Conservation (phyloP, 345 rosid species). For the Hypericum androsaemum region DNA sequence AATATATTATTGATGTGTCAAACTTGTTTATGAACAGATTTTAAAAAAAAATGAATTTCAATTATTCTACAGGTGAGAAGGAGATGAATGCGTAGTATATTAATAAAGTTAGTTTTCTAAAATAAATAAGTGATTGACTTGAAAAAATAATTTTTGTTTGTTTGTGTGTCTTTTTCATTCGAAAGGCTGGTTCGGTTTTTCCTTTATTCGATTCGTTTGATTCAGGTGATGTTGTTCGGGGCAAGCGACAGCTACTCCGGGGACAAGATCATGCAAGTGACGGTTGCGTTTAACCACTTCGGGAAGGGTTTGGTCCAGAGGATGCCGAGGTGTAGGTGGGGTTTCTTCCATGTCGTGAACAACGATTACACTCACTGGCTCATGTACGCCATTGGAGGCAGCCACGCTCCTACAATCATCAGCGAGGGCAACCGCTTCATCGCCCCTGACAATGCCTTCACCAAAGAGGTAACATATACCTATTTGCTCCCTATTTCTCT, state of each 20-base stretch:
- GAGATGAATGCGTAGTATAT: too few relatives aligned
- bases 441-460: conserved; percentile 37
- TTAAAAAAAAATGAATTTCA: too few relatives aligned
- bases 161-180: too few relatives aligned
- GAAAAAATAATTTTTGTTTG: too few relatives aligned
- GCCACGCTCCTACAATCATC: conserved; percentile 46
- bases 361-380: conserved; percentile 74
- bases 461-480: conserved; percentile 31
- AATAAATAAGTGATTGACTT: too few relatives aligned
- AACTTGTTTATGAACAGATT: too few relatives aligned
- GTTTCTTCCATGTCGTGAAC: conserved; percentile 58
- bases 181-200: background rate
- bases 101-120: too few relatives aligned
- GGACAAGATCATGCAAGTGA: conserved; percentile 55
- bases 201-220: background rate
- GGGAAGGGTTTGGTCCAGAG: conserved; percentile 60
- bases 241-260: conserved; percentile 26
- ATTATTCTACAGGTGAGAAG: too few relatives aligned
- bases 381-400: conserved; percentile 67
- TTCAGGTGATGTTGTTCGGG: conserved; percentile 66
- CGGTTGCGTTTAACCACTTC: conserved; percentile 69
- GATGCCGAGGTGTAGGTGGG: conserved; percentile 62
- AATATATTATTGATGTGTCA: too few relatives aligned
- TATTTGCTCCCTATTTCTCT: background rate
- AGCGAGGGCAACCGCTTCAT: conserved; percentile 76